These are phyloP conservation scores for Raphanus raphanistrum DNA, from an alignment of 345 rosid species.

Conservation along the genomic window DNA sequence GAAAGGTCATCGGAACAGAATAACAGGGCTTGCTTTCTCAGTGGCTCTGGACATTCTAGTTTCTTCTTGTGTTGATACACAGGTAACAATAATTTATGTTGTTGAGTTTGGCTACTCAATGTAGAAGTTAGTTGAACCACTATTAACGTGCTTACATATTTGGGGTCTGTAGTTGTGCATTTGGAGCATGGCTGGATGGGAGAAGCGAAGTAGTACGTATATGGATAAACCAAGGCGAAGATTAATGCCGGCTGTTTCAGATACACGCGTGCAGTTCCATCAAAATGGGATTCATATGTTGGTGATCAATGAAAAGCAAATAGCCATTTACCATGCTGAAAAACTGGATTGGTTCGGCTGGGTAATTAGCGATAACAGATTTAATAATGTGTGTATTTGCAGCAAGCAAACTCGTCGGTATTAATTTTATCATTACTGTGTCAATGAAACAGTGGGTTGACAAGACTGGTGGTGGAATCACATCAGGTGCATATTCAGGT, in stretches of 20 bases:
- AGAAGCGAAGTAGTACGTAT: slow-evolving; percentile 55
- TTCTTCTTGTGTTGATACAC: slow-evolving; percentile 69
- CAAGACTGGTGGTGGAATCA: no score
- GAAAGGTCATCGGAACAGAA: slow-evolving; percentile 77
- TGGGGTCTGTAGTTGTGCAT: slow-evolving; percentile 57
- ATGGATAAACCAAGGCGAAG: slow-evolving; percentile 55
- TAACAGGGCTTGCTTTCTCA: slow-evolving; percentile 92
- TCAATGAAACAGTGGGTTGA: slow-evolving; percentile 48
- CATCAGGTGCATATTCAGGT: slow-evolving; percentile 80
- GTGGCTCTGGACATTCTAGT: slow-evolving; percentile 61
- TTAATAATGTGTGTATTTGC: slow-evolving; percentile 45
- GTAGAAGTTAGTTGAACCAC: background rate
- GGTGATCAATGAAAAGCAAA: slow-evolving; percentile 73
- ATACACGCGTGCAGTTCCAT: slow-evolving; percentile 82
- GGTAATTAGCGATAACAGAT: no score
- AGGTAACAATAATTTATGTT: slow-evolving; percentile 7
- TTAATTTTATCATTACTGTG: background rate
- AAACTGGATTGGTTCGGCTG: slow-evolving; percentile 52
- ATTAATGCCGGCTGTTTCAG: slow-evolving; percentile 51
- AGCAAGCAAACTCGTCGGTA: background rate
- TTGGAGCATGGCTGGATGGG: slow-evolving; percentile 83
- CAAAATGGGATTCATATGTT: slow-evolving; percentile 61
- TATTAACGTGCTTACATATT: background rate
- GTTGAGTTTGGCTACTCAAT: background rate
- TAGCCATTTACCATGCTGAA: slow-evolving; percentile 72